These are phyloP conservation scores for Pochonia chlamydosporia DNA, from an alignment of 2,329 filamentous ascomycete species.

Conservation along the genomic window DNA sequence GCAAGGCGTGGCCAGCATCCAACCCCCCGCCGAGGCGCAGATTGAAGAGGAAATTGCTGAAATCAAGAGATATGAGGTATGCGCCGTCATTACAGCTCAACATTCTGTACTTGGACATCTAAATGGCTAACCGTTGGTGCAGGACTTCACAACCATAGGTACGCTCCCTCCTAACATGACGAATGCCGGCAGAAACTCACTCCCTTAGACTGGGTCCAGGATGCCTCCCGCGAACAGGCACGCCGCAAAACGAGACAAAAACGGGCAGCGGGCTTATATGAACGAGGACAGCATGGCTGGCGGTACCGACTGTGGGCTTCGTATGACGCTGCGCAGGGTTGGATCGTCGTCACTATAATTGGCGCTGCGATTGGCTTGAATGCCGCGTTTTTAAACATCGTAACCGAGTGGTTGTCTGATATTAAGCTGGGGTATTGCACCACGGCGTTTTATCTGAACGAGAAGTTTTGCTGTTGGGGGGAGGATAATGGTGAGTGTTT, in stretches of 20 bases:
- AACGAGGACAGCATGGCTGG: slow-evolving; percentile 68
- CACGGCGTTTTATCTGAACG: slow-evolving; percentile 94
- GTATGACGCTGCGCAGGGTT: slow-evolving; percentile 94
- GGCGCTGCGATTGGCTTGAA: slow-evolving; percentile 90
- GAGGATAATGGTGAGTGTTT: slow-evolving; percentile 66
- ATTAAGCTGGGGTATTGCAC: slow-evolving; percentile 95
- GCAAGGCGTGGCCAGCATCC: slow-evolving; percentile 49
- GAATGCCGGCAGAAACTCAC: too few species aligned
- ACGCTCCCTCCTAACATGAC: slow-evolving; percentile 19
- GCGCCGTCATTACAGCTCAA: slow-evolving; percentile 9
- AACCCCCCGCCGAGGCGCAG: slow-evolving; percentile 55
- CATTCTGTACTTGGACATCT: too few species aligned
- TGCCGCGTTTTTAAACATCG: slow-evolving; percentile 87
- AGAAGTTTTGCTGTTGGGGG: slow-evolving; percentile 97
- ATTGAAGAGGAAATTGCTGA: slow-evolving; percentile 94
- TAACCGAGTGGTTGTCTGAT: slow-evolving; percentile 95
- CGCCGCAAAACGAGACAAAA: slow-evolving; percentile 71
- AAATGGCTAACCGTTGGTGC: slow-evolving; percentile 10
- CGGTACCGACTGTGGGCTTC: slow-evolving; percentile 74
- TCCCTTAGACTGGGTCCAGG: slow-evolving; percentile 86
- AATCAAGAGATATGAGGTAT: slow-evolving; percentile 91
- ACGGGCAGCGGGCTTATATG: slow-evolving; percentile 66
- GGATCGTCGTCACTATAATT: slow-evolving; percentile 94
- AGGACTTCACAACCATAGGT: slow-evolving; percentile 93
- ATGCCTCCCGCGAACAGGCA: slow-evolving; percentile 84